Evolutionary conservation across 345 rosid species (phyloP).

Genomic region (Brassica juncea): DNA sequence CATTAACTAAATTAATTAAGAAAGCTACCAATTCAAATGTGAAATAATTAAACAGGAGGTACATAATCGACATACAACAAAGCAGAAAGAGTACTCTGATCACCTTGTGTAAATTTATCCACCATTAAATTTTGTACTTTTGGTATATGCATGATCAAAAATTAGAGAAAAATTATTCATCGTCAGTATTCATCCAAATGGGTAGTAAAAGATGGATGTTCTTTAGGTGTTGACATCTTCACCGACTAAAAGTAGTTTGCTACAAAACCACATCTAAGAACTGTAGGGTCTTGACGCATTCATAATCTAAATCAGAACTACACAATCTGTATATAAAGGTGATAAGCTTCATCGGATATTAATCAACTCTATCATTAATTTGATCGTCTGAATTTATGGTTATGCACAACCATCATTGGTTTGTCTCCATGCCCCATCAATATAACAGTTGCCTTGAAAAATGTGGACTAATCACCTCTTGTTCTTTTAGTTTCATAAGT

Average conservation of each 20-base stretch:
- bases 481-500: not conserved
- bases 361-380: not conserved
- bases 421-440: not conserved
- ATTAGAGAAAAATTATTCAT: too few relatives aligned
- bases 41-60: not conserved
- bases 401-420: not conserved
- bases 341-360: not conserved
- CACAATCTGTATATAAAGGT: too few relatives aligned
- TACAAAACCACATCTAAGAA: too few relatives aligned
- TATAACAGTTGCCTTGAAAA: not conserved
- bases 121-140: not conserved
- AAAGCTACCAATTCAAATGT: not conserved
- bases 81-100: not conserved
- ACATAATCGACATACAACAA: too few relatives aligned
- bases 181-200: too few relatives aligned
- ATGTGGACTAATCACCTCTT: not conserved
- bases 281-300: too few relatives aligned
- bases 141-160: too few relatives aligned
- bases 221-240: too few relatives aligned
- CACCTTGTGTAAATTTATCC: not conserved
- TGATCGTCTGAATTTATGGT: not conserved
- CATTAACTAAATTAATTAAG: too few relatives aligned
- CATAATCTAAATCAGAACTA: not conserved
- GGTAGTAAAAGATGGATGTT: too few relatives aligned
- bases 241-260: too few relatives aligned